Evolutionary conservation across 1,139 yeast species (phyloP), one percentile per base, ranked within the genome.

Genomic region (Fermentozyma sake): DNA sequence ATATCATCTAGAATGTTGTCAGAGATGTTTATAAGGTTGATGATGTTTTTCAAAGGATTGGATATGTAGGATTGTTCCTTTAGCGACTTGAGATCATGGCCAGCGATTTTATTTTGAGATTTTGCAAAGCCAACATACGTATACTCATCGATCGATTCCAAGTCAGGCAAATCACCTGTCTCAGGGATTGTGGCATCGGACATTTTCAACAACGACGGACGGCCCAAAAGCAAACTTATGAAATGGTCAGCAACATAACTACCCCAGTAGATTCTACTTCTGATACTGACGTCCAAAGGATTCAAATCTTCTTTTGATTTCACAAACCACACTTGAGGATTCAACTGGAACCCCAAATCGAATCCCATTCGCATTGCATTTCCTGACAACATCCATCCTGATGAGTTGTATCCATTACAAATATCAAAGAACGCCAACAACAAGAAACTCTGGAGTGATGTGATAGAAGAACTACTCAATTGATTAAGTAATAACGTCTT

Each of bases 191-290:
- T 66, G 1, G 81, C 73, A 42, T 77, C 80, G 21, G 71, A 65
- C 27, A 71, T 58, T 38, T 75, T 73, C 33, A 77, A 52, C 2
- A 74, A 55, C 1, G 79, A 68, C 0, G 81, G 79, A 26, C 83
- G 50, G 2, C 84, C 83, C 28, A 76, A 48, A 28, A 76, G 55
- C 27, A 76, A 51, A 46, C 79, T 69, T 15, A 76, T 72, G 40
- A 76, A 73, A 42, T 76, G 80, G 43, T 77, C 84, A 3, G 81
- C 79, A 37, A 76, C 59, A 42, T 72, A 77, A 30, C 79, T 68
- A 2, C 84, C 83, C 84, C 84, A 77, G 45, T 73, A 77, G 7
- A 77, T 72, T 37, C 84, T 55, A 23, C 76, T 67, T 36, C 80
- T 58, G 32, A 77, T 76, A 22, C 69, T 74, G 9, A 70, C 61